A percentile compares a stretch with the other conserved stretches of the same genome.
phyloP scores from a whole-genome alignment of 2,329 filamentous ascomycete species.

The Fusarium sp. region DNA sequence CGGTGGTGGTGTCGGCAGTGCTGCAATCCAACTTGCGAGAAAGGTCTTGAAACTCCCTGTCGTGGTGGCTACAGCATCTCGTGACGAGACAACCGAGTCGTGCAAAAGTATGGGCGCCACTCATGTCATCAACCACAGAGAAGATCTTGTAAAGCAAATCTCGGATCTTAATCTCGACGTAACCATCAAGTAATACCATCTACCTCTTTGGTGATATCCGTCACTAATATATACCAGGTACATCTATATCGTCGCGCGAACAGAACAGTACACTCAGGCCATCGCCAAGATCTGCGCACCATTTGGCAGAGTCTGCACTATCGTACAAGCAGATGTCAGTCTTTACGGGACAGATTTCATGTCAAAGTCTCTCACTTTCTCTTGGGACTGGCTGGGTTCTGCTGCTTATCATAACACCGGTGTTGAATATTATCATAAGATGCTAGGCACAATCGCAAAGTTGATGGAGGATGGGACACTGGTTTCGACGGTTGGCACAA shows the following conservation, averaged over 20 bases:
- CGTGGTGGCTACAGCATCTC: neutral
- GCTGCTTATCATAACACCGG: neutral
- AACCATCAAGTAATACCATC: neutral
- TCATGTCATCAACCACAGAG: neutral
- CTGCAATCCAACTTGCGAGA: neutral
- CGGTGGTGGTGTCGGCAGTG: conserved; percentile 1
- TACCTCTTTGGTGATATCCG: rapidly evolving
- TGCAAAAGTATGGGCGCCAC: neutral
- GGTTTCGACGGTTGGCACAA: neutral
- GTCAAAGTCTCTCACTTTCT: neutral
- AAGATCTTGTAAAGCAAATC: neutral
- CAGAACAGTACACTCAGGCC: neutral
- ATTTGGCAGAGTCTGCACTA: conserved; percentile 3
- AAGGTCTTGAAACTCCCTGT: neutral
- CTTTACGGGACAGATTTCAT: conserved; percentile 2
- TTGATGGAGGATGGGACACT: neutral
- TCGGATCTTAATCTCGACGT: neutral
- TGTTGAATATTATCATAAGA: neutral
- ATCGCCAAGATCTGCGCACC: conserved; percentile 8
- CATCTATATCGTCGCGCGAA: neutral
- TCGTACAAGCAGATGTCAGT: conserved; percentile 1
- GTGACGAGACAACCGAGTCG: neutral
- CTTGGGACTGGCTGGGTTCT: conserved; percentile 2
- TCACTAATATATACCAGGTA: neutral
- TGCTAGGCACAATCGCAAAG: neutral